Base-by-base conservation (phyloP, 768 basidiomycete genomes). In the Xanthoconium stramineum region DNA sequence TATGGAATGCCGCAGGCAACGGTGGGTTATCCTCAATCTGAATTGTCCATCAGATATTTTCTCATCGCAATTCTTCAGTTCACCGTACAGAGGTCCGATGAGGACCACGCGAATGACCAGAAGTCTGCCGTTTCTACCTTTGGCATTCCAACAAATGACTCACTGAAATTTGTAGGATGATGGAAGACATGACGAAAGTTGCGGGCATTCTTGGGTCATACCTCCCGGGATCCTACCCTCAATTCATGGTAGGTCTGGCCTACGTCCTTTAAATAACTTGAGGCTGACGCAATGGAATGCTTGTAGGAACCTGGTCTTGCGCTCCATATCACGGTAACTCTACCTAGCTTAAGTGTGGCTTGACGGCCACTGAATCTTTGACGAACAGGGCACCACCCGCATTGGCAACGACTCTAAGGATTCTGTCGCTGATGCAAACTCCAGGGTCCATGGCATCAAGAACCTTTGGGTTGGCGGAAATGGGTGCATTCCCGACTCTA, bases 21-120 rank as follows among this genome's bases (percentile, higher is more conserved):
- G 35, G 2, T 89, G 91, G 5, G 43, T 71, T 69, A 42, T 49
- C 64, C 17, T 69, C 59, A 52, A 11, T 36, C 15, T n/a, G 35
- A 24, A 10, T 13, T 17, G 13, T 47, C 7, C 33, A 24, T 11
- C 52, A 55, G 32, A 52, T 58, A 33, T 28, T 32, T 50, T 57
- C 54, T 42, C n/a, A 53, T 12, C 24, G 33, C 3, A 3, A 14
- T n/a, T 50, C 30, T 53, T 53, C 51, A 66, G 24, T 53, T 57
- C 20, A 30, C 40, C 36, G 55, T 62, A 47, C 65, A 69, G 62
- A 61, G 57, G 52, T 62, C 62, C 20, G 3, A 40, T 14, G 60
- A 65, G 32, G 51, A 60, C 57, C 10, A 47, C 29, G 42, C 19
- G 13, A 15, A 14, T 5, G 46, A 53, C 29, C 53, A 53, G 19